Evolutionary conservation across 208 protist species (phyloP), one percentile per base, ranked within the genome.

Genomic region (Novymonas esmeraldas): DNA sequence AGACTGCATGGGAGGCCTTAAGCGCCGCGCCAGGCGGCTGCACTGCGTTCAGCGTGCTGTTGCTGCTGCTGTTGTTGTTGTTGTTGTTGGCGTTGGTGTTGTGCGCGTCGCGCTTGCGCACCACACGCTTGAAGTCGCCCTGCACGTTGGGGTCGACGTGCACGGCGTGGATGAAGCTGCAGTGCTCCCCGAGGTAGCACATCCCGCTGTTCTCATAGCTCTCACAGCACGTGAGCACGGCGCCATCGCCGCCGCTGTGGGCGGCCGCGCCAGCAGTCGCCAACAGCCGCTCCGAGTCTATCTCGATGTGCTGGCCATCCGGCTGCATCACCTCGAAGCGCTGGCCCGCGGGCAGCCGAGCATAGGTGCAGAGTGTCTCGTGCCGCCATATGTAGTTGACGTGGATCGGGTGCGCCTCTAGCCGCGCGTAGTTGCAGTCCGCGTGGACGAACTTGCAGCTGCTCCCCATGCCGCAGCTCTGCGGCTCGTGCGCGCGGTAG

Each of bases 401-500:
- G 74, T 94, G 89, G 61, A 94, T 87, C 20, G 89, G 78, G 71
- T 76, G 78, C 16, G 79, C 72, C 36, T 77, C 74, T 39, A 94
- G 72, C 46, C 56, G 72, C 45, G 41, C 42, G 57, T 67, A 62
- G 70, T 87, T 81, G 65, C 79, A 81, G 73, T 91, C 85, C 22
- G 68, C 80, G 64, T 94, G 88, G 39, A 94, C 88, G 64, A 92
- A 91, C 78, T 92, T 94, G 77, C 88, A 94, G 59, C 75, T 80
- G 33, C 49, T 59, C 14, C 78, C 75, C 88, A 90, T 87, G 41
- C 61, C 55, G 51, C 88, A 94, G 57, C 81, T 85, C 38, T 69
- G 56, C 20, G 76, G 69, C 48, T 88, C 72, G 41, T 70, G 46
- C 7, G 68, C n/a, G 38, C 56, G 72, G 70, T 90, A 88, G 66